A percentile compares a stretch with the other conserved stretches of the same genome.
phyloP scores from a whole-genome alignment of 2,329 filamentous ascomycete genomes.

The Neonectria ditissima region DNA sequence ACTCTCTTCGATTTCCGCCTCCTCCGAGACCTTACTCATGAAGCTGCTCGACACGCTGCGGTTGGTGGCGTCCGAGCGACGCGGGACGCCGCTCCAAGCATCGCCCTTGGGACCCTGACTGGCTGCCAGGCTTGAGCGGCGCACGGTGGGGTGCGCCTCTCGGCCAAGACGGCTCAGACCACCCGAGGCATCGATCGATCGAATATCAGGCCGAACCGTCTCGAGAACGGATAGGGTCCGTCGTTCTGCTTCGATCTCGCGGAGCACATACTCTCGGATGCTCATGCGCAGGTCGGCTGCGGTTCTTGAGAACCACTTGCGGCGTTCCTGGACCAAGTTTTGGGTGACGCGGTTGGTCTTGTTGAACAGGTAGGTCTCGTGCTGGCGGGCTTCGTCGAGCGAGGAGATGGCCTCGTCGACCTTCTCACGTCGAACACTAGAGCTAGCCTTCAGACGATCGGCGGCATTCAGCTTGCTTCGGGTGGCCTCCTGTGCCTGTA shows the following conservation, averaged over 20 bases:
- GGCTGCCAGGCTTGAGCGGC: slow-evolving; percentile 82
- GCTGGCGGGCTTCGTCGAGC: slow-evolving; percentile 85
- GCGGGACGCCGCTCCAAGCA: slow-evolving; percentile 94
- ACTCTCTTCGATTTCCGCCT: slow-evolving; percentile 63
- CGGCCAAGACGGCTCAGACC: slow-evolving; percentile 90
- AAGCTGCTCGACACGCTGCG: slow-evolving; percentile 82
- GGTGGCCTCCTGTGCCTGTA: slow-evolving; percentile 89
- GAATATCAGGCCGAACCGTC: slow-evolving; percentile 90
- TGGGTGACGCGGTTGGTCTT: slow-evolving; percentile 91
- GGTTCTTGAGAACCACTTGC: slow-evolving; percentile 91
- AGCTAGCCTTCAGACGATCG: slow-evolving; percentile 87
- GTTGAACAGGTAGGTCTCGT: slow-evolving; percentile 83
- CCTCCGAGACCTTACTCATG: slow-evolving; percentile 72
- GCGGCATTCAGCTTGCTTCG: slow-evolving; percentile 86
- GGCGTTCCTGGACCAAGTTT: slow-evolving; percentile 88
- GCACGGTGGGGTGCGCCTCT: slow-evolving; percentile 81
- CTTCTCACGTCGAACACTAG: slow-evolving; percentile 91
- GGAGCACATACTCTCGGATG: slow-evolving; percentile 91
- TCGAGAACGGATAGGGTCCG: slow-evolving; percentile 93
- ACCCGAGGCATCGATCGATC: slow-evolving; percentile 90
- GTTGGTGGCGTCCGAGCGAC: slow-evolving; percentile 81
- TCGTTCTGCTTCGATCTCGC: slow-evolving; percentile 95
- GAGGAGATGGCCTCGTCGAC: slow-evolving; percentile 96
- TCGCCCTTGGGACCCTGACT: slow-evolving; percentile 98
- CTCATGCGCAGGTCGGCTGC: slow-evolving; percentile 84